Evolutionary conservation across 1,284 basidiomycete genomes (phyloP).

Genomic region (Irpex sp.): DNA sequence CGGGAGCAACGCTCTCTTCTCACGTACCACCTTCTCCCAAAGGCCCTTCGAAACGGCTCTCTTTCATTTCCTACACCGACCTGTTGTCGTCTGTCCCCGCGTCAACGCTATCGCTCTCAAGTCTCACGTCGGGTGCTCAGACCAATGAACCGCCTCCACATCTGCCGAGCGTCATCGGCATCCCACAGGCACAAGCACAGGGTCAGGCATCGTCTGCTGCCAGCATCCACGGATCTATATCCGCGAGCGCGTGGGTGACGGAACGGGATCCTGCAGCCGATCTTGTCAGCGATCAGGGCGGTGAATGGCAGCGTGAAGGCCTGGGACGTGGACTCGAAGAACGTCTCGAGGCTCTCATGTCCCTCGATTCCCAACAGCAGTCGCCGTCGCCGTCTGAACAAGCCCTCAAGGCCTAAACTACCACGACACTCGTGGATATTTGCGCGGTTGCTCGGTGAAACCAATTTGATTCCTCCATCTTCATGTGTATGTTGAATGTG

Average conservation of each 20-base stretch:
- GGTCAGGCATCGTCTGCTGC: slow-evolving; percentile 25
- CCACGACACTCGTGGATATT: background rate
- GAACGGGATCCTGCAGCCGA: slow-evolving; percentile 20
- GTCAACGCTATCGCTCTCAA: slow-evolving; percentile 65
- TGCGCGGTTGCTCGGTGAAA: background rate
- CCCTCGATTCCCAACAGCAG: background rate
- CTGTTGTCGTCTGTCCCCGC: slow-evolving; percentile 75
- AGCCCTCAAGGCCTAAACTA: background rate
- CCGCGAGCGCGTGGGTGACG: slow-evolving; percentile 14
- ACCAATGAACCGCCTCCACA: slow-evolving; percentile 59
- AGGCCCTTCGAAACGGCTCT: slow-evolving; percentile 60
- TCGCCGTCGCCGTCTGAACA: background rate
- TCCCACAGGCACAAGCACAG: slow-evolving; percentile 30
- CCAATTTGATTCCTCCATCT: background rate
- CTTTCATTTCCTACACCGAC: slow-evolving; percentile 84
- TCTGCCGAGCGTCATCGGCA: slow-evolving; percentile 52
- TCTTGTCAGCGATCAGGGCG: slow-evolving; percentile 54
- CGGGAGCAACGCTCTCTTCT: slow-evolving; percentile 21
- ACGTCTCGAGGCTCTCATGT: slow-evolving; percentile 58
- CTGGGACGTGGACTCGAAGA: slow-evolving; percentile 79
- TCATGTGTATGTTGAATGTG: background rate
- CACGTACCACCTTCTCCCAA: slow-evolving; percentile 48
- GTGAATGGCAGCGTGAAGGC: slow-evolving; percentile 83
- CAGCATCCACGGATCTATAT: slow-evolving; percentile 21
- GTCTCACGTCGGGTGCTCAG: slow-evolving; percentile 59